Conservation (phyloP, 257 asterid species). For the Solanum tacnaense region DNA sequence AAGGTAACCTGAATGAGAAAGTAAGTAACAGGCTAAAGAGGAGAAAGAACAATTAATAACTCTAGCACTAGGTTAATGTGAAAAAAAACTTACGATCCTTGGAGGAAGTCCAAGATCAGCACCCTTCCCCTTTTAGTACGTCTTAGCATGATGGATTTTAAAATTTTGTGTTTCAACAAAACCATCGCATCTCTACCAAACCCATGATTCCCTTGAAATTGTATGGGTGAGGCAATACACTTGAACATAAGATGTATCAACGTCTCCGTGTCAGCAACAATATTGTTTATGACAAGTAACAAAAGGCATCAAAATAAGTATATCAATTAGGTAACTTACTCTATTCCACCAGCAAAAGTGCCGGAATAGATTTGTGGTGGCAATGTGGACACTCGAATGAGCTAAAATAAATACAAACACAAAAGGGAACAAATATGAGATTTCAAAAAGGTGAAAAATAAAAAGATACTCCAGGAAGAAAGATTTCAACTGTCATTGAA, state of each 20-base stretch:
- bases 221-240: conserved; percentile 72
- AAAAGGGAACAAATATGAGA: too few relatives aligned
- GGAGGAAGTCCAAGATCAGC: conserved; percentile 95
- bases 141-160: conserved; percentile 64
- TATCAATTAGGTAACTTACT: too few relatives aligned
- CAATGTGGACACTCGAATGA: too few relatives aligned
- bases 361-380: too few relatives aligned
- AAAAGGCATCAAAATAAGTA: too few relatives aligned
- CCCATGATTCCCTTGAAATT: conserved; percentile 39
- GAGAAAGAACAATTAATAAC: neutral
- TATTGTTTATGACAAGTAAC: too few relatives aligned
- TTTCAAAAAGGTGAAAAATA: too few relatives aligned
- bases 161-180: conserved; percentile 61
- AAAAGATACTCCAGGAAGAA: too few relatives aligned
- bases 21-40: neutral
- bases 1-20: neutral
- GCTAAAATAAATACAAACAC: too few relatives aligned
- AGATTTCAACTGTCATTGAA: too few relatives aligned
- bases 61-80: neutral
- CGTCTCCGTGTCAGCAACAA: too few relatives aligned
- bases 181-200: conserved; percentile 64
- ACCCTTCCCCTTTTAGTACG: conserved; percentile 96
- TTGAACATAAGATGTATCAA: conserved; percentile 4
- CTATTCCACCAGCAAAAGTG: too few relatives aligned
- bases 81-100: conserved; percentile 47